A percentile compares a stretch with the other conserved stretches of the same genome.
Conservation (phyloP, 257 asterid genomes). For the Solanum gandarillasii region DNA sequence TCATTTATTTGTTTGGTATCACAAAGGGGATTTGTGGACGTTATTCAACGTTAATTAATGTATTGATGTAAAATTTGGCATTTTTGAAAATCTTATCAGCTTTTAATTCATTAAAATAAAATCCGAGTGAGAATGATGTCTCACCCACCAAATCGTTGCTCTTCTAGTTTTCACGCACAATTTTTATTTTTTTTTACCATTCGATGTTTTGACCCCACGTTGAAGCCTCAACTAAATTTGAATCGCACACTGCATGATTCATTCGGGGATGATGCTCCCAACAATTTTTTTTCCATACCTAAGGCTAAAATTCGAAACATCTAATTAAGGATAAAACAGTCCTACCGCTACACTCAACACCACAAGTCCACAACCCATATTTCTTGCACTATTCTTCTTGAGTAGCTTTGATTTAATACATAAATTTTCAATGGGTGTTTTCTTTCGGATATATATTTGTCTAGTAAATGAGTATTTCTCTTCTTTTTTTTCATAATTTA, state of each 20-base stretch:
- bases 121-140: constrained; percentile 31
- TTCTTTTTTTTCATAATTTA: not conserved
- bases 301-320: not conserved
- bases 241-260: too few relatives aligned
- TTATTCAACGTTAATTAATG: not conserved
- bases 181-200: too few relatives aligned
- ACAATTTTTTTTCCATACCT: not conserved
- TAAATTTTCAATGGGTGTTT: not conserved
- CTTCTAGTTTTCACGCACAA: not conserved
- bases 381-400: not conserved
- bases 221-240: not conserved
- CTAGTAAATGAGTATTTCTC: not conserved
- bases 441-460: not conserved
- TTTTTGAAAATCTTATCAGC: not conserved
- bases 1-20: not conserved
- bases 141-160: constrained; percentile 30
- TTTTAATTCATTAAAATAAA: not conserved
- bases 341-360: not conserved
- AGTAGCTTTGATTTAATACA: not conserved
- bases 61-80: constrained; percentile 12
- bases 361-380: not conserved
- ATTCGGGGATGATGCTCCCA: too few relatives aligned
- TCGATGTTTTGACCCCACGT: not conserved
- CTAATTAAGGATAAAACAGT: not conserved
- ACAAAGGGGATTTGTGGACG: not conserved